Percentiles rank a stretch among this genome's conserved stretches.
Evolutionary conservation across 768 basidiomycete genomes (phyloP).

Genomic region (Suillus sp.): DNA sequence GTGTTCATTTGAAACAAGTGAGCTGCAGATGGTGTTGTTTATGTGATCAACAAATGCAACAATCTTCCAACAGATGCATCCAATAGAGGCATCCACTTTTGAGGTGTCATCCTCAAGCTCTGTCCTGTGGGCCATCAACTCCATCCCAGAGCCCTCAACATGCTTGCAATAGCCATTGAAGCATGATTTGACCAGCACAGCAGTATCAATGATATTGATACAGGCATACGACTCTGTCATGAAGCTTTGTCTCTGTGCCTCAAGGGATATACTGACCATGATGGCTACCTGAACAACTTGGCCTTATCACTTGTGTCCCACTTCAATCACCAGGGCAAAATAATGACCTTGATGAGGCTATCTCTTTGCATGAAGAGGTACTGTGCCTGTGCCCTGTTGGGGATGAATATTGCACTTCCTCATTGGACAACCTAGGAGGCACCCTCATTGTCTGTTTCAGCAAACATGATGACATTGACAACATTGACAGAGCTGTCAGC

Average conservation of each 20-base stretch:
- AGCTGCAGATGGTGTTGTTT: neutral
- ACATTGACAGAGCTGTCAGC: neutral
- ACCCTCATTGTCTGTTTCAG: neutral
- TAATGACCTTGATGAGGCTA: neutral
- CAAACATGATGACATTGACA: neutral
- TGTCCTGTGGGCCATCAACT: no score
- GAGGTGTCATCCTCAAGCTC: no score
- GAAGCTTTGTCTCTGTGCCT: neutral
- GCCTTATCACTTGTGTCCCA: no score
- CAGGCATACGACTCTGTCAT: no score
- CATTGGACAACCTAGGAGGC: neutral
- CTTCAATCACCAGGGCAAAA: no score
- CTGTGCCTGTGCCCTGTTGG: neutral
- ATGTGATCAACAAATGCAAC: no score
- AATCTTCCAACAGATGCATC: no score
- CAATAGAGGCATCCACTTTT: no score
- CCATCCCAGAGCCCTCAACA: neutral
- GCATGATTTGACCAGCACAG: neutral
- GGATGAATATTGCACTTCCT: neutral
- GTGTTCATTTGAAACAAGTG: no score
- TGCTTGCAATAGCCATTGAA: neutral
- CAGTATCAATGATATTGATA: no score
- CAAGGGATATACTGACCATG: no score
- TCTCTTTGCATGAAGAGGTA: neutral
- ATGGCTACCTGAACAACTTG: no score